Evolutionary conservation across 805 yeast species (phyloP).

Genomic region (Candida koratica): DNA sequence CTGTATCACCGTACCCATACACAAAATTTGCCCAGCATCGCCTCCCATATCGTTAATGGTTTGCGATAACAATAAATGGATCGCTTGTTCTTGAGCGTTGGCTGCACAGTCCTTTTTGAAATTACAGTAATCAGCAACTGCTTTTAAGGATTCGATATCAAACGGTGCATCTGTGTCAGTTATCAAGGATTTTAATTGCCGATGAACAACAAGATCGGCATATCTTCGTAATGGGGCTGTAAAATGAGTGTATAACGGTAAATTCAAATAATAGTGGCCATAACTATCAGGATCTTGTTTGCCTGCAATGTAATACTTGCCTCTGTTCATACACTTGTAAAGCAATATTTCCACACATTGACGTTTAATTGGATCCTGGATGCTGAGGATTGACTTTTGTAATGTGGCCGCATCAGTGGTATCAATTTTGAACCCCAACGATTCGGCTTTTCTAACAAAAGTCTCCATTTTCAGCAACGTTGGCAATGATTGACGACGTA

Average conservation of each 20-base stretch:
- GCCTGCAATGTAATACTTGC: constrained; percentile 86
- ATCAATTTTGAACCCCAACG: constrained; percentile 66
- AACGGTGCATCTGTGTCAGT: constrained; percentile 12
- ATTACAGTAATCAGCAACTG: constrained; percentile 87
- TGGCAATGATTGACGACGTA: constrained; percentile 87
- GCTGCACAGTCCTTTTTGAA: constrained; percentile 94
- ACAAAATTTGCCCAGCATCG: constrained; percentile 73
- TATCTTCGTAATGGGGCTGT: constrained; percentile 90
- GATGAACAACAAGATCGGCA: constrained; percentile 87
- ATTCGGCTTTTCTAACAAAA: constrained; percentile 65
- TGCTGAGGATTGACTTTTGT: constrained; percentile 62
- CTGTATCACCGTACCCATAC: constrained; percentile 83
- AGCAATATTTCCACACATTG: constrained; percentile 75
- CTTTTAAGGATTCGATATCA: constrained; percentile 67
- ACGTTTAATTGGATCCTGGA: constrained; percentile 60
- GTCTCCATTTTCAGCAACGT: constrained; percentile 75
- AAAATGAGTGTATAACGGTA: constrained; percentile 89
- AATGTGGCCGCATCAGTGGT: constrained; percentile 68
- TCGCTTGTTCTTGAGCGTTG: constrained; percentile 90
- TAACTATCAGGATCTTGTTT: constrained; percentile 73
- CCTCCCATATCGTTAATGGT: constrained; percentile 71
- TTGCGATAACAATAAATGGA: constrained; percentile 80
- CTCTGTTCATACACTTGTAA: constrained; percentile 77
- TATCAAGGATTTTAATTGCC: constrained; percentile 76
- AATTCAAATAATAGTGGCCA: constrained; percentile 75